Base-by-base conservation (phyloP, 176 grass and related monocot species). In the Elaeis guineensis region DNA sequence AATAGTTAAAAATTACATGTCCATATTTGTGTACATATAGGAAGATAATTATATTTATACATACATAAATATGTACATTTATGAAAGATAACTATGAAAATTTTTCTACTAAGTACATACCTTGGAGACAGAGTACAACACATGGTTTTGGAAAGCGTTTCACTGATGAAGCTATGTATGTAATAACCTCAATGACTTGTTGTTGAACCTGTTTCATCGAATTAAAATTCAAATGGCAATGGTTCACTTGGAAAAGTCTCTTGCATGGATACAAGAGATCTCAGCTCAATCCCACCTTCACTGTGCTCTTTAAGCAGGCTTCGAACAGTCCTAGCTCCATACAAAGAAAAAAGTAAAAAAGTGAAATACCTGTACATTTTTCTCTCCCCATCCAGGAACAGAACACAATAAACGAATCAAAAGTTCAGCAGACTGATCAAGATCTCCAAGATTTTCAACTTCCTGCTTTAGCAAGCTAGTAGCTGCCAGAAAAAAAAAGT, bases 341-440 rank as follows among this genome's bases (percentile, higher is more conserved):
- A 44, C 12, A 44, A 44, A 44, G 3, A 44, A 44, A 35, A 44
- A 12, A 44, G 2, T 14, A 12, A 44, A 44, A 44, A 14, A 14
- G 35, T 44, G 71, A 20, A 30, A 59, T 80, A 96, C 92, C 85
- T 98, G 93, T 16, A 98, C 84, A 67, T 98, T 98, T 72, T 98
- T 98, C 75, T 98, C 93, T 25, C 67, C 72, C 93, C 93, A 98
- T 62, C 93, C 87, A 76, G 93, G 93, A 20, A 98, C 84, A 78
- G 83, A 78, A 80, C 87, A 98, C 63, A 98, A 73, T 19, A 98
- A 78, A 69, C 84, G 93, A 80, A 98, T 70, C 55, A 98, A 79
- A 28, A 92, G 76, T 70, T 98, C 93, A 58, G 93, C 87, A 57
- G 19, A 86, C 50, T 81, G 77, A 71, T 98, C 81, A 51, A 98